phyloP scores from a whole-genome alignment of 176 grass and related monocot species.

The Rhynchospora pubera region DNA sequence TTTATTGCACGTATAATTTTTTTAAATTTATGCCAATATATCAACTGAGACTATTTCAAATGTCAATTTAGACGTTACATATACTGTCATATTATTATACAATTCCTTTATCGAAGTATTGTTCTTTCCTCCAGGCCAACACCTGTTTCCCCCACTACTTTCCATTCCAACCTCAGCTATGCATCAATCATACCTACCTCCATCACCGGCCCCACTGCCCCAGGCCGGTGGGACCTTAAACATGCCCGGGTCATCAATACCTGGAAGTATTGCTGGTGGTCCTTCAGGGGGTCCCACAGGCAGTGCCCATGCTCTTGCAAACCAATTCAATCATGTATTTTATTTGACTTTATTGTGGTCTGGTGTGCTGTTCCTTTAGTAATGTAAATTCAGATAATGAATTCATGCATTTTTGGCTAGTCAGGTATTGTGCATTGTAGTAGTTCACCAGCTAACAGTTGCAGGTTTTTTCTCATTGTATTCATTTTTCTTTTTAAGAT shows the following conservation, averaged over 20 bases:
- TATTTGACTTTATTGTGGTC: constrained; percentile 7
- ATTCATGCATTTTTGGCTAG: constrained; percentile 18
- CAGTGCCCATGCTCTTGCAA: constrained; percentile 1
- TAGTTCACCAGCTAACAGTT: not conserved
- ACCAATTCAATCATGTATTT: not conserved
- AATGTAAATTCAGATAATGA: constrained; percentile 1
- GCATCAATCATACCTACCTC: constrained; percentile 54
- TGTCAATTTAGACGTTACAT: not conserved
- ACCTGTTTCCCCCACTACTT: constrained; percentile 47
- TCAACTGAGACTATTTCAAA: not conserved
- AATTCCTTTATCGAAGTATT: not conserved
- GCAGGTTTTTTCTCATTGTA: not conserved
- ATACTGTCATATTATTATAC: not conserved
- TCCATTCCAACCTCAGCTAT: constrained; percentile 54
- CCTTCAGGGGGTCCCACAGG: not conserved
- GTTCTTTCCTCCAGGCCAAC: constrained; percentile 29
- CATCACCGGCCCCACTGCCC: constrained; percentile 36
- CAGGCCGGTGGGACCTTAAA: constrained; percentile 30
- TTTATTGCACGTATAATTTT: not conserved
- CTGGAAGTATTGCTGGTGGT: constrained; percentile 23
- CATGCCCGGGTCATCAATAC: constrained; percentile 7
- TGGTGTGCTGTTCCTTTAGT: not conserved
- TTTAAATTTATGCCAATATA: not conserved
- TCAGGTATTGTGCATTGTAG: not conserved
- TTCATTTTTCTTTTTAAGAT: not conserved